A percentile compares a stretch with the other conserved stretches of the same genome.
Conservation (phyloP, 1,284 basidiomycete genomes). For the Anthracocystis walkeri region DNA sequence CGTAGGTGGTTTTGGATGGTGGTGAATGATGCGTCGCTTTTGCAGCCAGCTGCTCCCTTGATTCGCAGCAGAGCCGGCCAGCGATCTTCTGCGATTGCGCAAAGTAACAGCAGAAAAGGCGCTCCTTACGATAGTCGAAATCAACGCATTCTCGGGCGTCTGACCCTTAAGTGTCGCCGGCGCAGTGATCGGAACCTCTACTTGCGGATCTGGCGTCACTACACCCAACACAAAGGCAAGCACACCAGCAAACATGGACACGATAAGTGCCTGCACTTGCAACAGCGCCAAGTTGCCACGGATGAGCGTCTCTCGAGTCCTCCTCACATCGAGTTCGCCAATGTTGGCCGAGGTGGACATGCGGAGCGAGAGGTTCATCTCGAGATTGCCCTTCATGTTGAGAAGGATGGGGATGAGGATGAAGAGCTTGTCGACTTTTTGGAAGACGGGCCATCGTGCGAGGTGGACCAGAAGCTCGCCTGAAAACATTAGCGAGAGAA, state of each 20-base stretch:
- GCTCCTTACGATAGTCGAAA: conserved; percentile 31
- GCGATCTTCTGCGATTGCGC: conserved; percentile 33
- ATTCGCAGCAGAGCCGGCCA: conserved; percentile 6
- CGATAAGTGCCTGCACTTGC: conserved; percentile 91
- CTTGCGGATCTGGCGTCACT: conserved; percentile 26
- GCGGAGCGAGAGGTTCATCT: conserved; percentile 80
- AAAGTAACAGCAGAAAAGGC: conserved; percentile 33
- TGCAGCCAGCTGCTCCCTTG: conserved; percentile 15
- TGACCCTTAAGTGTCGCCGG: conserved; percentile 10
- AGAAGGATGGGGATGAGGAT: conserved; percentile 94
- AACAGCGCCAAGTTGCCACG: conserved; percentile 86
- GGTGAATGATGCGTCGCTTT: conserved; percentile 63
- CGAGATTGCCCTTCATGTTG: conserved; percentile 95
- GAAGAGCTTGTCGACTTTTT: conserved; percentile 88
- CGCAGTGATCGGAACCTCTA: conserved; percentile 20
- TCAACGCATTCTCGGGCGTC: conserved; percentile 40
- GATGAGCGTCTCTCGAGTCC: conserved; percentile 78
- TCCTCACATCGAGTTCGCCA: conserved; percentile 84
- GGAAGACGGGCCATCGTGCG: conserved; percentile 88
- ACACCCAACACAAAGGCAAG: conserved; percentile 80
- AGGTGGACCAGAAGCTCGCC: conserved; percentile 88
- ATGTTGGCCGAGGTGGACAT: conserved; percentile 76
- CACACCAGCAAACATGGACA: conserved; percentile 86
- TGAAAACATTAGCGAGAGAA: conserved; percentile 78
- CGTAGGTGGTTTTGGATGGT: conserved; percentile 63